Conservation (phyloP, 768 basidiomycete species). For the Pleurotus tuoliensis region DNA sequence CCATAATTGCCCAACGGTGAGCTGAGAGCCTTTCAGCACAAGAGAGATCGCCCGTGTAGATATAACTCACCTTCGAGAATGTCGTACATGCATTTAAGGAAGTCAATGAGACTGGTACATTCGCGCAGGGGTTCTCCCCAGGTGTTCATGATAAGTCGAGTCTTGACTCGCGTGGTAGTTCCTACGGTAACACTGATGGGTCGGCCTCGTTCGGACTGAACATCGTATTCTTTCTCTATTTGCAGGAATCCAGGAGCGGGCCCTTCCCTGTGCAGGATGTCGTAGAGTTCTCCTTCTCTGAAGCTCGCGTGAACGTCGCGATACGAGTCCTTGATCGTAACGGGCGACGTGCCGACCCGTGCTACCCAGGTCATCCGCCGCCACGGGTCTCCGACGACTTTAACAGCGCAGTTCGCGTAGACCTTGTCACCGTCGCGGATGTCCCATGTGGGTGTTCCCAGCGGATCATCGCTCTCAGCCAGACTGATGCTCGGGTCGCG, state of each 20-base stretch:
- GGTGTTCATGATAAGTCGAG: background rate
- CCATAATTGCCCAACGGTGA: background rate
- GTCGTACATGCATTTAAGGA: constrained; percentile 4
- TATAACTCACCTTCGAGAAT: background rate
- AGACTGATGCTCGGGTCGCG: constrained; percentile 6
- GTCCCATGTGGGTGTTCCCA: background rate
- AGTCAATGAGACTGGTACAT: background rate
- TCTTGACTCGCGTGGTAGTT: background rate
- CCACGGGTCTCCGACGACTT: constrained; percentile 7
- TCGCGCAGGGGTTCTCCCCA: background rate
- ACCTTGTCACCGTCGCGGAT: background rate
- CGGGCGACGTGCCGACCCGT: background rate
- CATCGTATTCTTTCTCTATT: too few relatives aligned
- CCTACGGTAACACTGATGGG: background rate
- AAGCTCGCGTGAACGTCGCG: background rate
- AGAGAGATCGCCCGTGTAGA: background rate
- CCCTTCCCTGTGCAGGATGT: background rate
- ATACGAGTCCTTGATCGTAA: constrained; percentile 6
- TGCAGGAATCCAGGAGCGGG: background rate
- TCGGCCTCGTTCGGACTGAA: too few relatives aligned
- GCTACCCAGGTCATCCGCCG: constrained; percentile 7
- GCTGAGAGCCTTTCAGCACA: background rate
- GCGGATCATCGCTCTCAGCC: background rate
- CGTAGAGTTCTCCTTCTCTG: constrained; percentile 4
- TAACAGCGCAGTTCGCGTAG: constrained; percentile 1